Conservation (phyloP, 2,329 filamentous ascomycete species). For the Talaromyces sp. region DNA sequence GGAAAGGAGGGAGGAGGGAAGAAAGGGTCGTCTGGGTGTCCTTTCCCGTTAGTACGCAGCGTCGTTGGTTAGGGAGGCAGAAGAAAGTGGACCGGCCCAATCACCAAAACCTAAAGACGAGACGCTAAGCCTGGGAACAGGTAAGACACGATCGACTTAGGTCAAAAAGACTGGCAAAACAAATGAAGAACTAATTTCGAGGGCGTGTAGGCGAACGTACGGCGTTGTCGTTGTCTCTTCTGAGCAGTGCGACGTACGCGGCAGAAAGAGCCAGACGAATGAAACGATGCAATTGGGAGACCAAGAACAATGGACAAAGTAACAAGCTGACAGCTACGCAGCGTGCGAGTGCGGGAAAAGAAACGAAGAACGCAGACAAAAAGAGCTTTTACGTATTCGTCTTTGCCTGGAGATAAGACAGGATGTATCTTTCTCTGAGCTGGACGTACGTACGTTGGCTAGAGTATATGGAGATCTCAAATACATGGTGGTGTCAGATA, state of each 20-base stretch:
- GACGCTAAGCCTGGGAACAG: constrained; percentile 5
- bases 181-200: background rate
- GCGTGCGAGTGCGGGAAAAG: background rate
- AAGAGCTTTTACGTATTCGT: background rate
- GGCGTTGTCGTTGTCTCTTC: background rate
- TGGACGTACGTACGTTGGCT: too few species aligned
- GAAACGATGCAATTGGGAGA: background rate
- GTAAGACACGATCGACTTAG: constrained; percentile 2
- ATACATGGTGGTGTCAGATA: background rate
- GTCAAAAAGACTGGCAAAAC: background rate
- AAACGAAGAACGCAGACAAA: background rate
- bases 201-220: background rate
- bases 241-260: background rate
- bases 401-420: background rate
- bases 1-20: background rate
- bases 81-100: constrained; percentile 11
- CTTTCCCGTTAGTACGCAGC: background rate
- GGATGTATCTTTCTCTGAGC: background rate
- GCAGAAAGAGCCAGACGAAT: background rate
- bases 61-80: background rate
- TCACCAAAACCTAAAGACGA: background rate
- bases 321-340: background rate
- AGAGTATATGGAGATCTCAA: background rate
- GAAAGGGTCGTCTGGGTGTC: constrained; percentile 6
- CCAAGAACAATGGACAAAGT: background rate